phyloP scores from a whole-genome alignment of 768 basidiomycete species.

The Russula sp. region DNA sequence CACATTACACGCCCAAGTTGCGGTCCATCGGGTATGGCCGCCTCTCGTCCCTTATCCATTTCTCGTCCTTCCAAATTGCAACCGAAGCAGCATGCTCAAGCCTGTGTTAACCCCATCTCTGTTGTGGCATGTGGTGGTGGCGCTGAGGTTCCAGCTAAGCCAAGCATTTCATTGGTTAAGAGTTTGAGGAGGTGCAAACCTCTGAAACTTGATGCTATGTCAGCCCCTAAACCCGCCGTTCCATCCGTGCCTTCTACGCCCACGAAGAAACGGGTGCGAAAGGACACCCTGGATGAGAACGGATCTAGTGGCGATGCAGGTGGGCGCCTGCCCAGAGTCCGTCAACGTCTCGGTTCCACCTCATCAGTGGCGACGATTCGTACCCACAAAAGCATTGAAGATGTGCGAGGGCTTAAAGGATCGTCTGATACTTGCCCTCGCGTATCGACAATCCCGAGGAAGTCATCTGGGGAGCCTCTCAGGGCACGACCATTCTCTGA shows the following conservation, averaged over 20 bases:
- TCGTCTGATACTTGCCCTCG: not conserved
- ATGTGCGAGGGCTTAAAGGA: conserved; percentile 1
- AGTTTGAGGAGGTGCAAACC: conserved; percentile 7
- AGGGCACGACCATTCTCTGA: conserved; percentile 17
- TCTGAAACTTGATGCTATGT: conserved; percentile 11
- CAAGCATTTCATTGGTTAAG: not conserved
- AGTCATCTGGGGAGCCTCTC: conserved; percentile 4
- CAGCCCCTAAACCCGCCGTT: not conserved
- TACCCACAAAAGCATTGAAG: conserved; percentile 1
- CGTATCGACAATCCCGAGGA: not conserved
- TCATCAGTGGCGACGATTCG: conserved; percentile 22
- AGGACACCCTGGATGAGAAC: conserved; percentile 21
- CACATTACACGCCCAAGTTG: not conserved
- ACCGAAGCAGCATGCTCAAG: conserved; percentile 10
- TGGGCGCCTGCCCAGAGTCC: conserved; percentile 16
- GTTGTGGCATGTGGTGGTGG: conserved; percentile 2
- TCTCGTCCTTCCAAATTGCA: conserved; percentile 20
- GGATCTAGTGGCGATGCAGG: conserved; percentile 7
- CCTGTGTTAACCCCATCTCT: conserved; percentile 8
- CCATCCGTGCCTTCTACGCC: conserved; percentile 5
- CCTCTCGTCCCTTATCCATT: conserved; percentile 1
- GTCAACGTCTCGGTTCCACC: conserved; percentile 20
- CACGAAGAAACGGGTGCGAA: conserved; percentile 20
- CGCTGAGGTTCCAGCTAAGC: not conserved
- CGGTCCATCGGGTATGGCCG: conserved; percentile 15